A percentile compares a stretch with the other conserved stretches of the same genome.
These are phyloP conservation scores for Acanthochlamys bracteata DNA, from an alignment of 106 monocot genomes.

Conservation along the genomic window DNA sequence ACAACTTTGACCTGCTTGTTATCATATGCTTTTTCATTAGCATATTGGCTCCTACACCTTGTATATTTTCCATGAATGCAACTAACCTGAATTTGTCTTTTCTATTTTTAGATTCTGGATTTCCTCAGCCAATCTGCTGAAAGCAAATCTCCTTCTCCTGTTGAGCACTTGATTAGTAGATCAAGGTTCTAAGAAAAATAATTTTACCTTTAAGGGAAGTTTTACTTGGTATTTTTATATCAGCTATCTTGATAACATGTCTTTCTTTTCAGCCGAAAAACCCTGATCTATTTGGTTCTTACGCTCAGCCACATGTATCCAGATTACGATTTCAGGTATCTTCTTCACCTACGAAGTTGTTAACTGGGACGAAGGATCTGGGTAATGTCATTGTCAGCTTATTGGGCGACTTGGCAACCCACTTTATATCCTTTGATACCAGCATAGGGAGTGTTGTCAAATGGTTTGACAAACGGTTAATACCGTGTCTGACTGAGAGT, in stretches of 20 bases:
- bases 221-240: not conserved
- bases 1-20: too few species aligned
- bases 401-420: constrained; percentile 81
- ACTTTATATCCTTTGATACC: constrained; percentile 33
- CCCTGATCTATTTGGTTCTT: constrained; percentile 83
- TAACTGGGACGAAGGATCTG: constrained; percentile 44
- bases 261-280: constrained; percentile 73
- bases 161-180: constrained; percentile 51
- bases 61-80: too few species aligned
- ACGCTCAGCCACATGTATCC: constrained; percentile 93
- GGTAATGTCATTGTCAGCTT: constrained; percentile 98
- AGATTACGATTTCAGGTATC: constrained; percentile 98
- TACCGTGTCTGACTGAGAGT: constrained; percentile 98
- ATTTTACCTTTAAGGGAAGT: not conserved
- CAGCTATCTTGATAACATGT: not conserved
- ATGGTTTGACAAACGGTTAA: constrained; percentile 93
- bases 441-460: constrained; percentile 90
- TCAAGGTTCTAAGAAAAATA: constrained; percentile 60
- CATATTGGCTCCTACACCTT: not conserved
- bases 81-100: not conserved
- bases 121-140: constrained; percentile 75
- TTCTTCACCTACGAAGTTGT: constrained; percentile 11
- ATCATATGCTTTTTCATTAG: not conserved
- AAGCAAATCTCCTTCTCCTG: constrained; percentile 59
- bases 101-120: constrained; percentile 61